These are phyloP conservation scores for Coemansia sp. DNA, from an alignment of 192 early-diverging fungal genomes.

Conservation along the genomic window DNA sequence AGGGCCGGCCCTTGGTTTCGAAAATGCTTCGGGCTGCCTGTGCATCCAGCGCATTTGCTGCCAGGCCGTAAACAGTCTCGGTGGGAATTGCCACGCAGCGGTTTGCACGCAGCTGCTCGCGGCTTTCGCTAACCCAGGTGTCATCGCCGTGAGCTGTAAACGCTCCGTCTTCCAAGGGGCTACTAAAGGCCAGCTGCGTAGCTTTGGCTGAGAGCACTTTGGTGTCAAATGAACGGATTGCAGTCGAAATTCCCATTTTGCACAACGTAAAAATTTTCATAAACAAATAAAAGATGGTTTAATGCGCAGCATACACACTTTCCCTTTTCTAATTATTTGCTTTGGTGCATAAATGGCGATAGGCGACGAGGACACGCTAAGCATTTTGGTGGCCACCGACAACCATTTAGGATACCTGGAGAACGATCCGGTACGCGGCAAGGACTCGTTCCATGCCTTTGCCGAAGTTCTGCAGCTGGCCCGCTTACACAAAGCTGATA, in stretches of 20 bases:
- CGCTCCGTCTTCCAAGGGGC: slow-evolving; percentile 26
- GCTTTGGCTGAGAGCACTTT: slow-evolving; percentile 9
- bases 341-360: not conserved
- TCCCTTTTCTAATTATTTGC: not conserved
- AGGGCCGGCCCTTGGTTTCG: slow-evolving; percentile 81
- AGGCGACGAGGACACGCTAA: slow-evolving; percentile 22
- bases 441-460: slow-evolving; percentile 84
- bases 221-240: slow-evolving; percentile 13
- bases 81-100: slow-evolving; percentile 88
- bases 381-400: slow-evolving; percentile 85
- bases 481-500: slow-evolving; percentile 65
- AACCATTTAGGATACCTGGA: slow-evolving; percentile 93
- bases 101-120: slow-evolving; percentile 55
- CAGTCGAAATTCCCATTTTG: slow-evolving; percentile 21
- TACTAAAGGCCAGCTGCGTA: slow-evolving; percentile 16
- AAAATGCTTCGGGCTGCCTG: slow-evolving; percentile 75
- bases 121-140: slow-evolving; percentile 54
- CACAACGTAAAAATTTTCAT: not conserved
- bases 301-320: not conserved
- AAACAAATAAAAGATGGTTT: slow-evolving; percentile 4
- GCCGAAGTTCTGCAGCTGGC: slow-evolving; percentile 86
- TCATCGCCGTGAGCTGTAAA: slow-evolving; percentile 12
- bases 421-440: slow-evolving; percentile 78
- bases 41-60: slow-evolving; percentile 75
- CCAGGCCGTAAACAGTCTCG: slow-evolving; percentile 98